Base-by-base conservation (phyloP, 106 monocot genomes). In the Apostasia shenzhenica region DNA sequence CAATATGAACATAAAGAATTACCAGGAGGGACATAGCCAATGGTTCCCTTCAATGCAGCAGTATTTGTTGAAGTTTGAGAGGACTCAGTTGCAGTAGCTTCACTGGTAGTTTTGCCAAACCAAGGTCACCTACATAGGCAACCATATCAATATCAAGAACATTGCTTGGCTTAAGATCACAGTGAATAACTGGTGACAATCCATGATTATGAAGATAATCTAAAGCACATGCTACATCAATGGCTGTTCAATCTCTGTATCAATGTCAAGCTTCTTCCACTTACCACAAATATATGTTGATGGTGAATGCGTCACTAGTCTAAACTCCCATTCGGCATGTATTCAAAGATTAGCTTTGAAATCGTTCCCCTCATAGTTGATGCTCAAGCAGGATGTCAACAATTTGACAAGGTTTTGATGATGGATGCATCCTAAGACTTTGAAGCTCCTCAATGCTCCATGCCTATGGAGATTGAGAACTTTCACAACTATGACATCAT, bases 161-260 rank as follows among this genome's bases (percentile, higher is more conserved):
- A 47, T 85, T 85, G 57, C 81, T 85, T 3, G 85, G 85, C 56
- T 87, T 83, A 13, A 87, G 49, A 72, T 83, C 87, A 63, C 83
- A 83, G 51, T 88, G 87, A 11, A 84, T 69, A 26, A 83, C 67
- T 45, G 75, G 81, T 2, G 14, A 39, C 5, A 11, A 6, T 3
- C 66, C 45, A 14, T 81, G 55, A 61, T 78, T 56, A 57, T 88
- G 87, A 26, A 88, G 87, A 40, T 88, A 81, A 12, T 81, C 80
- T 41, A 88, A 13, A 50, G 83, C 83, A 52, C 45, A 26, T 13
- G 81, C 80, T 14, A 88, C 80, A 49, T 88, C 87, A 8, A 88
- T 72, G 43, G 71, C 50, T 54, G 8, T 68, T 81, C 26, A 88
- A 6, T 42, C 81, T 68, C 42, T 78, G 60, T 3, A 57, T 3